These are phyloP conservation scores for Xylariales sp. DNA, from an alignment of 2,329 filamentous ascomycete species.

Conservation along the genomic window DNA sequence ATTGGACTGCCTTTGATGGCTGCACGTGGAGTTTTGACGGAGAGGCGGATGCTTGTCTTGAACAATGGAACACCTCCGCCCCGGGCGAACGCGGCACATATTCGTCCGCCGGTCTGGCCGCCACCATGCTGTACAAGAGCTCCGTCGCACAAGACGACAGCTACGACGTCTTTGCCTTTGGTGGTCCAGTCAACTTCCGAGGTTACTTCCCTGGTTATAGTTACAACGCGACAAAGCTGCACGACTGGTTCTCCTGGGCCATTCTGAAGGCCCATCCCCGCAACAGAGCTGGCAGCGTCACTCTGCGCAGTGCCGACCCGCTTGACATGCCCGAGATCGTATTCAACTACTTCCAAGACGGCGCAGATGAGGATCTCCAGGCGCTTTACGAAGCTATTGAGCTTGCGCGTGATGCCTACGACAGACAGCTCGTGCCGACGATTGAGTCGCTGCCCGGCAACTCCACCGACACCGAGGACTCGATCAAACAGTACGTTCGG, in stretches of 20 bases:
- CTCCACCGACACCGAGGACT: conserved; percentile 13
- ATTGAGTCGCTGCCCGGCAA: conserved; percentile 14
- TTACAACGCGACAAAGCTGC: conserved; percentile 24
- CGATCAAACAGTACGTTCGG: conserved; percentile 16
- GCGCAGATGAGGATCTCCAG: conserved; percentile 42
- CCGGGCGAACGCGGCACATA: conserved; percentile 26
- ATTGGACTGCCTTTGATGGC: conserved; percentile 31
- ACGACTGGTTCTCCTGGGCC: conserved; percentile 38
- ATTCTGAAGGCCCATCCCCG: conserved; percentile 55
- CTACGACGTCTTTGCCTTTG: conserved; percentile 32
- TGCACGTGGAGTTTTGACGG: conserved; percentile 28
- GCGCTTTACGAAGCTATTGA: conserved; percentile 49
- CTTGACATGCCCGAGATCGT: conserved; percentile 59
- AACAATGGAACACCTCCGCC: conserved; percentile 18
- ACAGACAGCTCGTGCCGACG: conserved; percentile 34
- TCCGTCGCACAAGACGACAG: conserved; percentile 22
- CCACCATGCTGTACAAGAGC: conserved; percentile 24
- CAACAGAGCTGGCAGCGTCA: conserved; percentile 58
- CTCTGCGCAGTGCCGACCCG: conserved; percentile 54
- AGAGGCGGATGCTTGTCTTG: conserved; percentile 27
- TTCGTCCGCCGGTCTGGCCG: conserved; percentile 28
- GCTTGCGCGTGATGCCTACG: conserved; percentile 40
- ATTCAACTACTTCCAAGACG: conserved; percentile 51
- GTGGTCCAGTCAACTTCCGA: conserved; percentile 33
- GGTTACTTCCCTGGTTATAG: conserved; percentile 36